Conservation (phyloP, 202 grass and related monocot species). For the Brachypodium distachyon region DNA sequence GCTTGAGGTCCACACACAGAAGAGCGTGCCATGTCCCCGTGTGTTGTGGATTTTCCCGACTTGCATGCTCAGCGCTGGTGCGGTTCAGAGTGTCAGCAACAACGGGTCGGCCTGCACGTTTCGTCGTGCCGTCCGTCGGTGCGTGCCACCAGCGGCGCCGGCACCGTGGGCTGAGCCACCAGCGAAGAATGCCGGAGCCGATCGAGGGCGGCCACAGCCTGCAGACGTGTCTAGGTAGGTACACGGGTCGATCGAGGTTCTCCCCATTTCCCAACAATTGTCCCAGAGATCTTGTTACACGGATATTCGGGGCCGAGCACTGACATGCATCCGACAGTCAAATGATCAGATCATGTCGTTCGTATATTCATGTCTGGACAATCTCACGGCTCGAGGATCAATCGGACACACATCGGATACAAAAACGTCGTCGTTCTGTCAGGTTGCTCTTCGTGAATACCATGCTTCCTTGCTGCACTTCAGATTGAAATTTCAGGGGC, state of each 20-base stretch:
- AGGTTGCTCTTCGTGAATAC: not conserved
- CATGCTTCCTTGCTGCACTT: not conserved
- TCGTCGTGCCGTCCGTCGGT: not conserved
- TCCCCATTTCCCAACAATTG: too few species aligned
- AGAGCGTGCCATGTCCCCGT: constrained; percentile 1
- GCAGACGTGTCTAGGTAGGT: not conserved
- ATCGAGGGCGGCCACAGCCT: not conserved
- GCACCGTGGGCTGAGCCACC: not conserved
- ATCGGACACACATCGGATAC: too few species aligned
- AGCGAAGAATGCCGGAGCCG: constrained; percentile 8
- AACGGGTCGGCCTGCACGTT: not conserved
- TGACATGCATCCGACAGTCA: too few species aligned
- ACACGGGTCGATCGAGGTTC: too few species aligned
- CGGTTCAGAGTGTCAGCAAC: not conserved
- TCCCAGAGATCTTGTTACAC: too few species aligned
- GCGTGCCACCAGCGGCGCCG: not conserved
- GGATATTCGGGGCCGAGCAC: too few species aligned
- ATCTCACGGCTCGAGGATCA: not conserved
- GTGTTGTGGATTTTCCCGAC: too few species aligned
- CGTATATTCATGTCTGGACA: too few species aligned
- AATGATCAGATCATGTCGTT: too few species aligned
- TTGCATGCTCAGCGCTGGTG: not conserved
- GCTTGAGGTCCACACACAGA: not conserved
- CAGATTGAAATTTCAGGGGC: not conserved
- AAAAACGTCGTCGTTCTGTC: not conserved